Evolutionary conservation across 441 rosid species (phyloP), one percentile per base, ranked within the genome.

Genomic region (Geranium incanum): DNA sequence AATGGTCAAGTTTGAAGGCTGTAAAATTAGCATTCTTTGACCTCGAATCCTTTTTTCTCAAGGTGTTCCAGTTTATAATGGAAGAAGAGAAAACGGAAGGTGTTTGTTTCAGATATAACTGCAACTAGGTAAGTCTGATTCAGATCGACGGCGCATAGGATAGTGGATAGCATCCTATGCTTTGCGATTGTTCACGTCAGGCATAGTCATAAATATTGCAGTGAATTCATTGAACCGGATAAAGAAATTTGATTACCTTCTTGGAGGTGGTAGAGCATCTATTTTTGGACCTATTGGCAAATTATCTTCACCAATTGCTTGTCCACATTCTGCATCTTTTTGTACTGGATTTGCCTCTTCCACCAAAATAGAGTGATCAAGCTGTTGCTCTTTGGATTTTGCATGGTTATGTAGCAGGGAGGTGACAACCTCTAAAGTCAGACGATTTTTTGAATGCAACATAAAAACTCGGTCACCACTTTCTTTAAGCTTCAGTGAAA

Each of bases 381-480:
- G 45, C 37, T 48, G 74, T 69, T 76, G 77, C 67, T 84, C 81
- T 68, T 74, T 77, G 36, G 84, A 72, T 74, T 83, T 84, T 19
- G 45, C 39, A 37, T 48, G 79, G 64, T 77, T 71, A 71, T 79
- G 73, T 74, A 94, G 84, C 75, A 92, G 71, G 71, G 86, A 83
- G 72, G 87, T 94, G 62, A 90, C 86, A 19, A 80, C 62, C 77
- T 83, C 86, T 71, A 90, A 80, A 37, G 88, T 87, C 68, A 94
- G 90, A 78, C 72, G 60, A 70, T 36, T 72, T 70, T 79, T 84
- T 3, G 88, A 68, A 69, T 85, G 86, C 63, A 78, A 76, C 75
- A 91, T 69, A 75, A 91, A 91, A 1, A 94, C 87, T 70, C 87
- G 77, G 77, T 89, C 95, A 36, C 89, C 86, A 39, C 80, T 87